Base-by-base conservation (phyloP, 2,329 filamentous ascomycete genomes). In the Orbilia quercus region DNA sequence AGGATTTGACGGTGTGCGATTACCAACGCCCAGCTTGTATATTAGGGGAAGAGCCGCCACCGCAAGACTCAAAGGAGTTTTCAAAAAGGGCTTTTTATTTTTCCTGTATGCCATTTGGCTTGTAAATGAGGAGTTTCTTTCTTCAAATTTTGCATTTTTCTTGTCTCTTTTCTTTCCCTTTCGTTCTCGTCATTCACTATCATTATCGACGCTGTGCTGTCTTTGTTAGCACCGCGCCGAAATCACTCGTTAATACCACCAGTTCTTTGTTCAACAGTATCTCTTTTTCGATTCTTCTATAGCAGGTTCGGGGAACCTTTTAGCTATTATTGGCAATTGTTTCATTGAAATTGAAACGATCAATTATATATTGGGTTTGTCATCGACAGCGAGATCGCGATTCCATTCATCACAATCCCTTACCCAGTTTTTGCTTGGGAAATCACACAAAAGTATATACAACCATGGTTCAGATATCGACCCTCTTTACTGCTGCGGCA, bases 221-320 rank as follows among this genome's bases (percentile, higher is more conserved):
- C 47, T 59, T 31, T 50, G 44, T 45, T 31, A 57, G 69, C 55
- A 54, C 45, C 44, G 57, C 55, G 60, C 47, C 60, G 69, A 73
- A 73, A 60, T 57, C 60, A 66, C 55, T 73, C 69, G 31, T 69
- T 73, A 47, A 50, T 48, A 45, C 23, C 16, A 11, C 16, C 16
- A 45, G 20, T 54, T 23, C 12, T 44, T 55, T 42, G 25, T 18
- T 72, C 25, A 40, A 40, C 53, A 31, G n/a, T 14, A 45, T 58
- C 23, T 28, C 45, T 48, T n/a, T 23, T 59, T 71, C 60, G 47
- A 66, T 73, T 73, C 69, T 73, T 64, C 20, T 42, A 55, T 60
- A 53, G 62, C 60, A 18, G 48, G 69, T 73, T 73, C 69, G 48
- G 69, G 45, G 69, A 73, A 66, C 60, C n/a, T n/a, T 62, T 72